These are phyloP conservation scores for Crithidia fasciculata DNA, from an alignment of 208 protist species.

Conservation along the genomic window DNA sequence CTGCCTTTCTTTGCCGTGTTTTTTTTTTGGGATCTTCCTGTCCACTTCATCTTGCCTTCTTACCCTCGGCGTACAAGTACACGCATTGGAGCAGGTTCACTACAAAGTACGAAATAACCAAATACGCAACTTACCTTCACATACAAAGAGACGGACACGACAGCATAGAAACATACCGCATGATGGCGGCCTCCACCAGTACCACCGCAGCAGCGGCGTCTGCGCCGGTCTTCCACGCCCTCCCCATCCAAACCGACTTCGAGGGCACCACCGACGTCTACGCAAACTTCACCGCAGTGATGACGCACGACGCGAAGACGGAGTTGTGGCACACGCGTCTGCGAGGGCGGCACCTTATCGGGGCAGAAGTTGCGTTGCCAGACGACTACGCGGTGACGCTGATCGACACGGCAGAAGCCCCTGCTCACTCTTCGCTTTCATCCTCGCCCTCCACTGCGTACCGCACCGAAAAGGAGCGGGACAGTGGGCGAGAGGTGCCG, in stretches of 20 bases:
- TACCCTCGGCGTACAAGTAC: no score
- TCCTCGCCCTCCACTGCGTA: neutral
- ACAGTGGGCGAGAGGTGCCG: neutral
- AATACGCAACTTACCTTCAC: no score
- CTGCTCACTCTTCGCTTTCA: neutral
- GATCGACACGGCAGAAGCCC: constrained; percentile 3
- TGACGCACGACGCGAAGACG: constrained; percentile 7
- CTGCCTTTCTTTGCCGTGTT: no score
- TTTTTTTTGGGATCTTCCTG: no score
- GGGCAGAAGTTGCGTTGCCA: constrained; percentile 38
- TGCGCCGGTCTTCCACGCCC: constrained; percentile 46
- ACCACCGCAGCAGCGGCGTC: neutral
- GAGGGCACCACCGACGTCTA: constrained; percentile 70
- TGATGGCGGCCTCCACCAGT: no score
- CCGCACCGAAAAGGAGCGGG: neutral
- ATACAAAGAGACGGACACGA: no score
- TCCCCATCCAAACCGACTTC: constrained; percentile 75
- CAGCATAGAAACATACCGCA: no score
- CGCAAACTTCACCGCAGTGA: constrained; percentile 63
- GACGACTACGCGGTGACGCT: constrained; percentile 39
- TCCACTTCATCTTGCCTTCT: no score
- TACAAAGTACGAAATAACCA: no score
- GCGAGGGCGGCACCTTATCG: constrained; percentile 43
- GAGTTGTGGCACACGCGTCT: constrained; percentile 24
- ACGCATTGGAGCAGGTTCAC: no score